Base-by-base conservation (phyloP, 306 rosid species). In the Canavalia gladiata region DNA sequence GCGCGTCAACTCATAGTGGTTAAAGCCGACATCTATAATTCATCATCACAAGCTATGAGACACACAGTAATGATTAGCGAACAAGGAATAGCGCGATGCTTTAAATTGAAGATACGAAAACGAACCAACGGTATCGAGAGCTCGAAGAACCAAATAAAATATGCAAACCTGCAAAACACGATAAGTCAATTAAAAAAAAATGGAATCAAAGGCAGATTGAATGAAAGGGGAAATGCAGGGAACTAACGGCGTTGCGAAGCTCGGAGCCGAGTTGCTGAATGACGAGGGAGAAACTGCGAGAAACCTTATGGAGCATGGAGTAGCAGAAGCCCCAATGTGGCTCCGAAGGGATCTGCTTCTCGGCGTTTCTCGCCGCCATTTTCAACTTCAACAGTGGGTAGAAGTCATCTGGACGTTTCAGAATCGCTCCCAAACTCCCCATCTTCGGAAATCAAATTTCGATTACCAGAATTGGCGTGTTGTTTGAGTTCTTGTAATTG, bases 121-220 rank as follows among this genome's bases (percentile, higher is more conserved):
- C 97, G 7, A 78, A 95, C 99, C 99, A 89, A 95, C 98, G 67
- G 98, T 94, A 82, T 94, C 98, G 18, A 94, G 94, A 59, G 98
- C 98, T 73, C 98, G 96, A 69, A 92, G 94, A 80, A 94, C 97
- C 89, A 94, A 88, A 82, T 94, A 94, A 75, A 94, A 94, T 65
- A 95, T 88, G 83, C 98, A 95, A 50, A 96, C 97, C 99, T 96
- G 98, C 87, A 85, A 88, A 84, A 76, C 5, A 59, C 7, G 29
- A 37, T 8, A 68, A 3, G 0, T 6, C 29, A 69, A 63, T 10
- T 13, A 13, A 8, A 34, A 29, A 63, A 3, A 4, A 3, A 1
- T 3, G 1, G 3, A 74, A 67, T 30, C 45, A 0, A 39, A 63
- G 13, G 29, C 46, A 57, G 51, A 74, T 5, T 8, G 46, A 25